phyloP scores from a whole-genome alignment of 1,284 basidiomycete genomes.

The Somion occarium region DNA sequence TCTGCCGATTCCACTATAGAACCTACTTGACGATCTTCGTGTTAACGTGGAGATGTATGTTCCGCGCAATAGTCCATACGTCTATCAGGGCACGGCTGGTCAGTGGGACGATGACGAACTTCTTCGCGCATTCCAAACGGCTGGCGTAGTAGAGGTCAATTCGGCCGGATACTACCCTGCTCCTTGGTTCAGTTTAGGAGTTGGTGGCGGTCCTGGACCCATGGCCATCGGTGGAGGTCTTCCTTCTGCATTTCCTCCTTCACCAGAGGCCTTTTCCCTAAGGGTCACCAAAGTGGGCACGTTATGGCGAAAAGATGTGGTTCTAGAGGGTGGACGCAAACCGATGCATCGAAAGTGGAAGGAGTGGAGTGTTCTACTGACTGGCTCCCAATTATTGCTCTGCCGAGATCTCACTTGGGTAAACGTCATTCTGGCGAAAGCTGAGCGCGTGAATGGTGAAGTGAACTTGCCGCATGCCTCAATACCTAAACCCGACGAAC shows the following conservation, averaged over 20 bases:
- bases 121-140: slow-evolving; percentile 66
- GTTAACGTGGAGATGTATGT: slow-evolving; percentile 68
- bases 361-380: slow-evolving; percentile 82
- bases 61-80: slow-evolving; percentile 69
- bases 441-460: slow-evolving; percentile 35
- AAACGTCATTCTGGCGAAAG: slow-evolving; percentile 49
- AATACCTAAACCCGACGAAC: slow-evolving; percentile 83
- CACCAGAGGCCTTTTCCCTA: slow-evolving; percentile 45
- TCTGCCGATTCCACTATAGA: slow-evolving; percentile 31
- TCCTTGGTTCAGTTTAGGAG: slow-evolving; percentile 45
- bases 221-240: slow-evolving; percentile 17
- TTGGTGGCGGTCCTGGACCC: slow-evolving; percentile 30
- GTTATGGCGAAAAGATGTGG: slow-evolving; percentile 82
- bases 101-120: slow-evolving; percentile 70
- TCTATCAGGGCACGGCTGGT: slow-evolving; percentile 67
- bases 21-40: slow-evolving; percentile 69
- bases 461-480: slow-evolving; percentile 46
- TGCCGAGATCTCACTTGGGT: slow-evolving; percentile 84
- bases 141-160: slow-evolving; percentile 56
- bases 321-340: slow-evolving; percentile 73
- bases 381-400: slow-evolving; percentile 87
- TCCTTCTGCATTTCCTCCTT: slow-evolving; percentile 11
- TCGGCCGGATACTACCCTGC: slow-evolving; percentile 37
- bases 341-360: slow-evolving; percentile 83
- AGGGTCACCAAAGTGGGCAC: slow-evolving; percentile 82